Percentiles rank a stretch among this genome's conserved stretches.
Evolutionary conservation across 2,329 filamentous ascomycete species (phyloP).

Genomic region (Sarocladiaceae sp.): DNA sequence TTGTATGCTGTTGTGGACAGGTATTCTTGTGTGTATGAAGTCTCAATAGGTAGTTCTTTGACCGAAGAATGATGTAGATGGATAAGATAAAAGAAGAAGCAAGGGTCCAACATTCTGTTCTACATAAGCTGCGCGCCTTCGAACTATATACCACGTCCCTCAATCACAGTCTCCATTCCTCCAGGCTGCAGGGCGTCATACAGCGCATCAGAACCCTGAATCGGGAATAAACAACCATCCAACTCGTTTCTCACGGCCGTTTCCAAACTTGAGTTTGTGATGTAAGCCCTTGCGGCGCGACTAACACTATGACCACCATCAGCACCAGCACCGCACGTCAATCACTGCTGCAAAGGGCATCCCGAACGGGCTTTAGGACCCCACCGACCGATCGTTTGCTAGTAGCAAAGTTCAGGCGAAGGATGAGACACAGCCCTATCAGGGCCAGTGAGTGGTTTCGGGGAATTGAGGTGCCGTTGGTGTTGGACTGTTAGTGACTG

Average conservation of each 20-base stretch:
- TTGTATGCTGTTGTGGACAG: too few species aligned
- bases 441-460: background rate
- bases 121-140: background rate
- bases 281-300: too few species aligned
- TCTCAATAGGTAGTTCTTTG: too few species aligned
- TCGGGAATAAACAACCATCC: too few species aligned
- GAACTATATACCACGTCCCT: background rate
- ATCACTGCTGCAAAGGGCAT: background rate
- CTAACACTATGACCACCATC: too few species aligned
- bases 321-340: too few species aligned
- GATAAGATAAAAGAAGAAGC: background rate
- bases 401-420: too few species aligned
- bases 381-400: background rate
- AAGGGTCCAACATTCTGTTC: background rate
- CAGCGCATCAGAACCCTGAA: background rate
- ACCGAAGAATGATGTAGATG: too few species aligned
- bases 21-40: too few species aligned
- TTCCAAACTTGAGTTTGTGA: too few species aligned
- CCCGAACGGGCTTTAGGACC: background rate
- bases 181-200: background rate
- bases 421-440: constrained; percentile 1
- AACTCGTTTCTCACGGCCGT: too few species aligned
- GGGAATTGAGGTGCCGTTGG: background rate
- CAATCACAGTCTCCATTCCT: background rate
- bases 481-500: background rate